Evolutionary conservation across 805 yeast genomes (phyloP).

Genomic region (Cyberlindnera nakhonratchasimensis): DNA sequence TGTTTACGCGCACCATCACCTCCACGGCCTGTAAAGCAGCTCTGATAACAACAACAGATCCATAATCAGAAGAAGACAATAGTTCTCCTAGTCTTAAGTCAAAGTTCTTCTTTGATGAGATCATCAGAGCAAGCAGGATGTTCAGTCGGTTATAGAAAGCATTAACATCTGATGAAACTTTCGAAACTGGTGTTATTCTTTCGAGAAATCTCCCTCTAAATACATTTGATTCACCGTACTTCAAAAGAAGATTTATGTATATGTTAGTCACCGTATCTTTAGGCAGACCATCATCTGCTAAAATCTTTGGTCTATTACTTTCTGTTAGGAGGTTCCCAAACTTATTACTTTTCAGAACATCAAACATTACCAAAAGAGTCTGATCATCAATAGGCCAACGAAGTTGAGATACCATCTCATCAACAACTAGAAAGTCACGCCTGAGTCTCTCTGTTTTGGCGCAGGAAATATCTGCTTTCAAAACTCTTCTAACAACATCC

Average conservation of each 20-base stretch:
- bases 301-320: constrained; percentile 6
- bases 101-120: constrained; percentile 16
- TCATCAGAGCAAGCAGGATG: constrained; percentile 16
- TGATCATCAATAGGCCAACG: constrained; percentile 19
- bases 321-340: constrained; percentile 22
- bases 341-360: constrained; percentile 20
- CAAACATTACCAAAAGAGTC: constrained; percentile 17
- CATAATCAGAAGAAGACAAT: constrained; percentile 9
- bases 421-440: constrained; percentile 9
- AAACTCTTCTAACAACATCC: constrained; percentile 7
- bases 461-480: not conserved
- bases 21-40: constrained; percentile 11
- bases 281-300: constrained; percentile 8
- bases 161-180: constrained; percentile 9
- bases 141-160: constrained; percentile 26
- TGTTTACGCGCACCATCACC: constrained; percentile 11
- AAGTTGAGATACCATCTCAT: constrained; percentile 6
- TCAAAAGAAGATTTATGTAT: constrained; percentile 19
- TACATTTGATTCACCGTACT: constrained; percentile 2
- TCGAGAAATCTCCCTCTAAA: constrained; percentile 22
- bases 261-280: constrained; percentile 17
- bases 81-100: constrained; percentile 19
- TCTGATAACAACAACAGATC: constrained; percentile 5
- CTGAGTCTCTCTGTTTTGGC: constrained; percentile 3
- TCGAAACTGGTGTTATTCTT: constrained; percentile 23